Evolutionary conservation across 106 monocot species (phyloP).

Genomic region (Triglochin maritima): DNA sequence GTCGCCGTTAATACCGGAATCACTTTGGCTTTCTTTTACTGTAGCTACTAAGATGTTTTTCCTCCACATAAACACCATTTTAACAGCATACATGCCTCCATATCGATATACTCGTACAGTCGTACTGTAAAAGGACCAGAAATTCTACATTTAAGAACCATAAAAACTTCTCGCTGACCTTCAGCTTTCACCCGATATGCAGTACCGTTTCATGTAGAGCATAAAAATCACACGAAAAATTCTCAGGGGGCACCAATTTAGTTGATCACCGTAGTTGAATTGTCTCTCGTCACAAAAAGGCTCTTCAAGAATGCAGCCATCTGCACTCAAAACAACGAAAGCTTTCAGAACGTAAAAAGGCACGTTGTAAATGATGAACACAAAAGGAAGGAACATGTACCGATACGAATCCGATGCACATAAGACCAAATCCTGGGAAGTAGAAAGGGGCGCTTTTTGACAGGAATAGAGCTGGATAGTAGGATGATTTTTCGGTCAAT

Average conservation of each 20-base stretch:
- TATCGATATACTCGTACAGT: no score
- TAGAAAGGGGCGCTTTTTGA: constrained; percentile 72
- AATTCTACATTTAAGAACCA: no score
- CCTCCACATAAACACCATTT: no score
- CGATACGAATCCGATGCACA: constrained; percentile 68
- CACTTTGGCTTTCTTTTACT: no score
- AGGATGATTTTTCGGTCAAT: no score
- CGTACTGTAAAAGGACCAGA: no score
- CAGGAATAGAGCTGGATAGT: constrained; percentile 51
- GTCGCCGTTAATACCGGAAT: no score
- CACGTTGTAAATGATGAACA: neutral
- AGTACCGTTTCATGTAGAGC: no score
- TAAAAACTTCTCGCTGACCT: no score
- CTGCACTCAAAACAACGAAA: constrained; percentile 9
- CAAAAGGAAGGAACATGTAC: constrained; percentile 26
- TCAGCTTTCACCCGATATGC: no score
- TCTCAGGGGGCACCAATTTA: neutral
- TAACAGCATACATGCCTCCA: no score
- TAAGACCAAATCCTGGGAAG: constrained; percentile 84
- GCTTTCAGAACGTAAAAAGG: neutral
- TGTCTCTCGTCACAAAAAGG: constrained; percentile 10
- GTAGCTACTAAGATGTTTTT: no score
- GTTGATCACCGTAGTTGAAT: constrained; percentile 3
- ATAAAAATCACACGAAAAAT: neutral
- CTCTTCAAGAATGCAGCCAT: constrained; percentile 20